phyloP scores from a whole-genome alignment of 1,284 basidiomycete genomes.

The Sanguinoderma infundibulare region DNA sequence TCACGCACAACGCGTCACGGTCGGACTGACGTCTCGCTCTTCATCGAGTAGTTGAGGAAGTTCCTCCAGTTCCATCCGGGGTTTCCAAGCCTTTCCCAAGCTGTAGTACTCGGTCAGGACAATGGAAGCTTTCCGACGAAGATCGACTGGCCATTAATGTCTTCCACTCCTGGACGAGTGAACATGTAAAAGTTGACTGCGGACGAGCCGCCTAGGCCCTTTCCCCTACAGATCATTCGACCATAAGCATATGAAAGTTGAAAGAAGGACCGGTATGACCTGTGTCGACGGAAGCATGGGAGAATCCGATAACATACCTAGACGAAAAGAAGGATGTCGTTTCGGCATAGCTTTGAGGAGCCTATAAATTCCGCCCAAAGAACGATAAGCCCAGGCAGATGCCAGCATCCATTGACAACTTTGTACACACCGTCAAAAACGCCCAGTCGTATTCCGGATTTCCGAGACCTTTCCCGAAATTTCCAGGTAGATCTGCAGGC shows the following conservation, averaged over 20 bases:
- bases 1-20: background rate
- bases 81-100: constrained; percentile 27
- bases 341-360: background rate
- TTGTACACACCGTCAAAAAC: constrained; percentile 3
- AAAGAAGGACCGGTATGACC: too few species aligned
- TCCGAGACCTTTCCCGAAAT: background rate
- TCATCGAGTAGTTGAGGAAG: constrained; percentile 16
- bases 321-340: background rate
- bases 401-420: background rate
- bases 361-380: background rate
- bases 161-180: constrained; percentile 13
- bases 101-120: background rate
- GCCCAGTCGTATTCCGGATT: constrained; percentile 20
- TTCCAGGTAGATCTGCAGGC: background rate
- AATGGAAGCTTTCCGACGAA: background rate
- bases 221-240: constrained; percentile 5
- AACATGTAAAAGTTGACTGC: constrained; percentile 21
- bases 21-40: background rate
- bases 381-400: too few species aligned
- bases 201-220: constrained; percentile 24
- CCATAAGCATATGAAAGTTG: background rate
- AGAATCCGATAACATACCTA: background rate
- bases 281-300: too few species aligned
- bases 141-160: constrained; percentile 15
- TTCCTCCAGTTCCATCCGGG: constrained; percentile 30